Conservation (phyloP, 345 rosid species). For the Sonneratia caseolaris region DNA sequence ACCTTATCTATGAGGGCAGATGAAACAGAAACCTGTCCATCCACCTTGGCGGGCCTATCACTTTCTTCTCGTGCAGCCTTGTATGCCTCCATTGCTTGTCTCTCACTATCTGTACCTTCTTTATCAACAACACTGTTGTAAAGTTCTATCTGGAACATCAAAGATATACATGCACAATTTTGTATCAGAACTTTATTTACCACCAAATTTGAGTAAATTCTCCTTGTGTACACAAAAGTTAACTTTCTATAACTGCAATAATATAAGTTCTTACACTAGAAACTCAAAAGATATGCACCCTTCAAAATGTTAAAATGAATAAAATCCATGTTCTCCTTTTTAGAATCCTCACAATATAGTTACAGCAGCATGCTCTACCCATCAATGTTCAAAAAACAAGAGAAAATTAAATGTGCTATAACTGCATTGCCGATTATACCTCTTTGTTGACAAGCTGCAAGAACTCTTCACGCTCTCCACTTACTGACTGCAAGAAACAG, state of each 20-base stretch:
- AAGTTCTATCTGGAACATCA: slow-evolving; percentile 55
- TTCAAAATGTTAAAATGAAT: neutral
- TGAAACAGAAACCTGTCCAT: slow-evolving; percentile 56
- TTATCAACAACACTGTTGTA: slow-evolving; percentile 76
- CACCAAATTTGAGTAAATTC: neutral
- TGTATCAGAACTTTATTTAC: neutral
- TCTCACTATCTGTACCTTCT: slow-evolving; percentile 57
- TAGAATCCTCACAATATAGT: neutral
- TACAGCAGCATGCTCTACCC: neutral
- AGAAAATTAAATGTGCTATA: neutral
- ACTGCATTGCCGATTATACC: slow-evolving; percentile 29
- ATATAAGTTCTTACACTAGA: neutral
- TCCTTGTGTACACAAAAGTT: neutral
- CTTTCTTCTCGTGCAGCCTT: slow-evolving; percentile 70
- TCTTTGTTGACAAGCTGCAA: slow-evolving; percentile 76
- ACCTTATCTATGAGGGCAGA: slow-evolving; percentile 74
- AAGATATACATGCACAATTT: neutral
- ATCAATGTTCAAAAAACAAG: neutral
- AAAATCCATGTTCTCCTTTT: neutral
- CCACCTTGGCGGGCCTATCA: slow-evolving; percentile 35
- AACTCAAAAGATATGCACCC: neutral
- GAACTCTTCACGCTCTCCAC: slow-evolving; percentile 84
- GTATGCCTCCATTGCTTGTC: slow-evolving; percentile 69
- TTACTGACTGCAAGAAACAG: slow-evolving; percentile 61
- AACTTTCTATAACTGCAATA: neutral